Evolutionary conservation across 164 flowering plant species (phyloP).

Genomic region (Tetracentron sinense): DNA sequence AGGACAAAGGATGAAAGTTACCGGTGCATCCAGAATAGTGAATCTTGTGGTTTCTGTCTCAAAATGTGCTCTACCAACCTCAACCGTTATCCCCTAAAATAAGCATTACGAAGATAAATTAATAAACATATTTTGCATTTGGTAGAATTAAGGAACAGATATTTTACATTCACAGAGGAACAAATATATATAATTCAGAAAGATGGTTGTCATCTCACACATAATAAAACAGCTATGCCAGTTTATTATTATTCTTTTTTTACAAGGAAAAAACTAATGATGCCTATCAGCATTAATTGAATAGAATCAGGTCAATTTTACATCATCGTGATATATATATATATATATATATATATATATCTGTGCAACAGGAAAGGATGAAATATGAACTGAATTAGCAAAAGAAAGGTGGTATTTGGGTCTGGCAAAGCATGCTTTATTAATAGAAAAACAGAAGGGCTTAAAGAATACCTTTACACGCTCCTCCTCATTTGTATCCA

Average conservation of each 20-base stretch:
- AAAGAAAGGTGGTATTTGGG: not conserved
- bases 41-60: constrained; percentile 91
- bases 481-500: constrained; percentile 99
- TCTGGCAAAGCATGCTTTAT: not conserved
- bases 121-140: too few species aligned
- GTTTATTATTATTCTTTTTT: too few species aligned
- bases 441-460: not conserved
- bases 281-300: not conserved
- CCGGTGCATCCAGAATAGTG: constrained; percentile 99
- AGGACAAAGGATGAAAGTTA: constrained; percentile 27
- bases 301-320: not conserved
- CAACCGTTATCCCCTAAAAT: constrained; percentile 89
- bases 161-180: too few species aligned
- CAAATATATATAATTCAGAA: too few species aligned
- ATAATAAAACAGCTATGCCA: too few species aligned
- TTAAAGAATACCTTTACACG: constrained; percentile 68
- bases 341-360: too few species aligned
- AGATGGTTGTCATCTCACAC: too few species aligned
- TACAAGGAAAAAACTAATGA: too few species aligned
- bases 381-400: not conserved
- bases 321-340: not conserved
- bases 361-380: not conserved
- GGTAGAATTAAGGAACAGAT: too few species aligned
- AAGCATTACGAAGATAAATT: too few species aligned
- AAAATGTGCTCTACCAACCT: constrained; percentile 98